These are phyloP conservation scores for Pinguiococcus pyrenoidosus DNA, from an alignment of 108 stramenopile species.

Conservation along the genomic window DNA sequence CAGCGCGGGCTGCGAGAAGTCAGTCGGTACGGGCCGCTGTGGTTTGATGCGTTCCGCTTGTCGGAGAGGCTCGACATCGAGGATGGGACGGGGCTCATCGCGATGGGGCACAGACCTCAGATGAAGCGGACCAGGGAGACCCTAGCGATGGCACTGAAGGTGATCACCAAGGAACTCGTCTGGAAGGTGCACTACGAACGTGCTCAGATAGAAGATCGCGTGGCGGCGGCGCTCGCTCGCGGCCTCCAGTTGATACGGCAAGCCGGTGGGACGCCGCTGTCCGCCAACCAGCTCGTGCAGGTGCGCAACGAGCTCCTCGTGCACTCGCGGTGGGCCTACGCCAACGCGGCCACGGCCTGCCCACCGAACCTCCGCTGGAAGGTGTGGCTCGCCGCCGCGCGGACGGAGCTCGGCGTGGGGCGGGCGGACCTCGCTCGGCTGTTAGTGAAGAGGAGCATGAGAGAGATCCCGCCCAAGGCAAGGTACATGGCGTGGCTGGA, in stretches of 20 bases:
- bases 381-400: slow-evolving; percentile 77
- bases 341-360: slow-evolving; percentile 64
- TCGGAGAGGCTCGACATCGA: slow-evolving; percentile 41
- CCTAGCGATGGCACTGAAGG: slow-evolving; percentile 57
- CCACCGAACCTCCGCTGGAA: slow-evolving; percentile 60
- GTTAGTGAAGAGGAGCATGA: slow-evolving; percentile 59
- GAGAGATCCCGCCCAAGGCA: slow-evolving; percentile 69
- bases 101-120: slow-evolving; percentile 6
- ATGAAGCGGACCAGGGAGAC: slow-evolving; percentile 55
- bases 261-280: background rate
- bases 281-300: background rate
- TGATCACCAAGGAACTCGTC: slow-evolving; percentile 76
- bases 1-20: slow-evolving; percentile 74
- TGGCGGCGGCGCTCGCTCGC: slow-evolving; percentile 34
- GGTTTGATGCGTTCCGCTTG: slow-evolving; percentile 86
- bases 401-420: slow-evolving; percentile 79
- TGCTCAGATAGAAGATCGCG: slow-evolving; percentile 77
- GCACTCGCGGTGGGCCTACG: slow-evolving; percentile 47
- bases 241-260: background rate
- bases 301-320: slow-evolving; percentile 30
- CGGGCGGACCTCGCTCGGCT: slow-evolving; percentile 50
- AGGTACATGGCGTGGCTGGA: slow-evolving; percentile 69
- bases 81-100: background rate
- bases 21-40: slow-evolving; percentile 86
- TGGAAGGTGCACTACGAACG: slow-evolving; percentile 94